Percentiles rank a stretch among this genome's conserved stretches.
phyloP scores from a whole-genome alignment of 2,329 filamentous ascomycete species.

The Colletotrichum tropicale region DNA sequence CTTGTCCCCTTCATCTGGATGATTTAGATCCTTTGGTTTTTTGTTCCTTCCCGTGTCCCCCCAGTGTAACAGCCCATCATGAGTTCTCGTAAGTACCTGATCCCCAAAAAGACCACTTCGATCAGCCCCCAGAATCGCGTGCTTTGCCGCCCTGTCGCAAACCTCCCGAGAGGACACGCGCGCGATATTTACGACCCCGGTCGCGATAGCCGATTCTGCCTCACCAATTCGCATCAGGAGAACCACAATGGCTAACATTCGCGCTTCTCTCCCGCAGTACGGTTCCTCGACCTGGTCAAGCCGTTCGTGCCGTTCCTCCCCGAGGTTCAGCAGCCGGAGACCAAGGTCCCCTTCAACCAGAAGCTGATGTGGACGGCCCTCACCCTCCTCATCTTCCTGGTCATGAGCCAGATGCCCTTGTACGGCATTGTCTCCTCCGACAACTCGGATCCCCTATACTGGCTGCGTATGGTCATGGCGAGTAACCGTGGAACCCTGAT shows the following conservation, averaged over 20 bases:
- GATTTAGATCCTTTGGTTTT: conserved; percentile 34
- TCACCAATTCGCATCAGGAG: not conserved
- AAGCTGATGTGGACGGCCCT: conserved; percentile 95
- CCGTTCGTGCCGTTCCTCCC: conserved; percentile 99
- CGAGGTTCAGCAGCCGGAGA: conserved; percentile 98
- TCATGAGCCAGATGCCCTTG: conserved; percentile 99
- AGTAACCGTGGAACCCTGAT: conserved; percentile 97
- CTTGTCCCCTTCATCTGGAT: conserved; percentile 35
- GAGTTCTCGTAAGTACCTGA: conserved; percentile 57
- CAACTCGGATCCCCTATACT: conserved; percentile 98
- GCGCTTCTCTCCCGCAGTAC: conserved; percentile 64
- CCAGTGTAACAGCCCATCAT: conserved; percentile 45
- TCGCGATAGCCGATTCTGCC: not conserved
- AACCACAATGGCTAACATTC: conserved; percentile 12
- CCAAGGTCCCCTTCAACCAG: conserved; percentile 98
- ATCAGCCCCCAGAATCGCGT: conserved; percentile 7
- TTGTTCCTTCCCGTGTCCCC: conserved; percentile 27
- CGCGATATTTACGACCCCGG: not conserved
- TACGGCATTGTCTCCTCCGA: conserved; percentile 99
- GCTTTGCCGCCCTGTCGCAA: not conserved
- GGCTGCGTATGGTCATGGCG: conserved; percentile 99
- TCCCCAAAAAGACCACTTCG: not conserved
- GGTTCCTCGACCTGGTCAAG: conserved; percentile 99
- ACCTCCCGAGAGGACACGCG: conserved; percentile 9
- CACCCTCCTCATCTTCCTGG: conserved; percentile 97